Base-by-base conservation (phyloP, 2,329 filamentous ascomycete genomes). In the Phialophora macrospora region DNA sequence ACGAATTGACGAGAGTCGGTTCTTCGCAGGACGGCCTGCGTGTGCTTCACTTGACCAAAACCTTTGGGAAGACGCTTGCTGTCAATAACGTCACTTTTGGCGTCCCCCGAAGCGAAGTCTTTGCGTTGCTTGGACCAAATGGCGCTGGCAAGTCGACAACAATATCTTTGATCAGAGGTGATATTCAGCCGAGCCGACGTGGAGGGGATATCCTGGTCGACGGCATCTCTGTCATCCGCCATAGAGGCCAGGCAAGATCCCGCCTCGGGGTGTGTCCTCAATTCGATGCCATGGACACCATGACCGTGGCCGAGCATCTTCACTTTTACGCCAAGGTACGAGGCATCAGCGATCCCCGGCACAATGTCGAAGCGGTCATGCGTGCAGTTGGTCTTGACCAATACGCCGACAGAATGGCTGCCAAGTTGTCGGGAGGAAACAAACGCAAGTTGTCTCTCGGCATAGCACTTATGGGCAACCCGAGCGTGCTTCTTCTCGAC, bases 251-350 rank as follows among this genome's bases (percentile, higher is more conserved):
- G 1, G 93, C 93, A 2, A 86, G 93, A 57, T 82, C 85, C 1
- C 86, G 92, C 72, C 84, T 97, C 0, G 94, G 94, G n/a, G 93
- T 97, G 0, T 97, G 93, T 73, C 93, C 94, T 0, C 93, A 93
- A 76, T 90, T 90, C 71, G 90, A 93, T 74, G 93, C 93, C 8
- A 89, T 96, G 80, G 94, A 97, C 76, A 85, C 89, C 60, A 93
- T 97, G 91, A 96, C 93, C 0, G 92, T 96, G 0, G 80, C 87
- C 1, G 93, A 98, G 75, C 93, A 97, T 73, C 83, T 98, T 2
- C 81, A 85, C 57, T 97, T 97, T 80, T 98, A 97, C 75, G 94
- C 93, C 4, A 87, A 88, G 56, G 87, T 94, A 11, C 87, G 93
- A 12, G 93, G 94, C 41, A 88, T 97, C 8, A 77, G 85, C 0